phyloP scores from a whole-genome alignment of 768 basidiomycete genomes.

The Galerina marginata region DNA sequence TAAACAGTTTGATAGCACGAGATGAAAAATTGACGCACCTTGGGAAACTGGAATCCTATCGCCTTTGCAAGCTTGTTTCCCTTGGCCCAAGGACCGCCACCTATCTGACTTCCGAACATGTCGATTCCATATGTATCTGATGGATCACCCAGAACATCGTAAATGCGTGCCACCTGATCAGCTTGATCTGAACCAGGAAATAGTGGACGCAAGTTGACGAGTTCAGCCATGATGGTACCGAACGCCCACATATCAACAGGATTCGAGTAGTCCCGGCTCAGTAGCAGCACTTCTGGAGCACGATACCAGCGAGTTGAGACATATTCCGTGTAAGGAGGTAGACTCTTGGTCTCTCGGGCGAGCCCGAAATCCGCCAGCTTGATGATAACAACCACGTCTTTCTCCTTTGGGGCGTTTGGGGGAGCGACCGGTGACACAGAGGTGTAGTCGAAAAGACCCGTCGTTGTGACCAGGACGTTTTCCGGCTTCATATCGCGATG shows the following conservation, averaged over 20 bases:
- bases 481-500: slow-evolving; percentile 99
- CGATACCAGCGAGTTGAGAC: slow-evolving; percentile 99
- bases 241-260: slow-evolving; percentile 99
- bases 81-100: slow-evolving; percentile 87
- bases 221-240: slow-evolving; percentile 97
- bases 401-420: slow-evolving; percentile 73
- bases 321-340: slow-evolving; percentile 97
- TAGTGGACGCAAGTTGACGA: slow-evolving; percentile 91
- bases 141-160: slow-evolving; percentile 93
- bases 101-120: slow-evolving; percentile 65
- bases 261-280: slow-evolving; percentile 91
- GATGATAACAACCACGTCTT: slow-evolving; percentile 95
- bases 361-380: slow-evolving; percentile 99
- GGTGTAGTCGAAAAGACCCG: slow-evolving; percentile 91
- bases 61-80: slow-evolving; percentile 88
- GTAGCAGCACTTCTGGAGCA: slow-evolving; percentile 93
- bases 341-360: slow-evolving; percentile 85
- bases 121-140: slow-evolving; percentile 83
- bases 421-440: slow-evolving; percentile 74
- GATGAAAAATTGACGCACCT: slow-evolving; percentile 55
- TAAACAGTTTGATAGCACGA: slow-evolving; percentile 1
- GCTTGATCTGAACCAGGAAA: slow-evolving; percentile 94
- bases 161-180: slow-evolving; percentile 91
- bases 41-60: slow-evolving; percentile 88
- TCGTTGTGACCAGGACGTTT: slow-evolving; percentile 97